phyloP scores from a whole-genome alignment of 108 stramenopile species.

The Skeletonema potamos region DNA sequence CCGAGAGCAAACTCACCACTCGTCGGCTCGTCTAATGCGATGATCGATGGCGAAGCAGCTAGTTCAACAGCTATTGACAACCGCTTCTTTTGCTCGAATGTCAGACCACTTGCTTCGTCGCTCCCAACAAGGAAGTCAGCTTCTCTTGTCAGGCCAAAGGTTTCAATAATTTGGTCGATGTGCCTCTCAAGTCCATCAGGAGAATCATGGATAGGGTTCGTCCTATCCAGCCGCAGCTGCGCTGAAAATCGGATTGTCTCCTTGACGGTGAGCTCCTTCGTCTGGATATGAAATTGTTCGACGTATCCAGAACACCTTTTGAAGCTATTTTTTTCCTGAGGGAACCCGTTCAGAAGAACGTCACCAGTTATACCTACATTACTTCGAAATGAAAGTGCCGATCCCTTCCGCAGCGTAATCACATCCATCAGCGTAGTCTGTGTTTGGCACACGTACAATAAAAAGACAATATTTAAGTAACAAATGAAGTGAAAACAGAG shows the following conservation, averaged over 20 bases:
- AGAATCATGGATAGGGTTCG: conserved; percentile 68
- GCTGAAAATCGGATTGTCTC: conserved; percentile 70
- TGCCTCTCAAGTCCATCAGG: conserved; percentile 55
- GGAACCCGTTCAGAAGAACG: conserved; percentile 53
- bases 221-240: conserved; percentile 48
- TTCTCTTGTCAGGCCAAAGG: conserved; percentile 64
- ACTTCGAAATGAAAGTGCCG: not conserved
- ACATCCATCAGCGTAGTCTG: conserved; percentile 51
- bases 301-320: conserved; percentile 77
- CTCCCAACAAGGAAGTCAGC: conserved; percentile 68
- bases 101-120: conserved; percentile 45
- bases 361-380: conserved; percentile 56
- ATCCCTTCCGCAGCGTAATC: conserved; percentile 52
- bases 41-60: conserved; percentile 47
- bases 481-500: no score
- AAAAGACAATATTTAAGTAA: not conserved
- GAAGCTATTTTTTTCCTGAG: conserved; percentile 51
- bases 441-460: not conserved
- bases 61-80: conserved; percentile 79
- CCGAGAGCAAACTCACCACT: not conserved
- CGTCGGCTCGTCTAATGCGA: conserved; percentile 40
- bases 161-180: conserved; percentile 67
- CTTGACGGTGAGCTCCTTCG: conserved; percentile 70
- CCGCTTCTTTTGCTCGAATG: conserved; percentile 76
- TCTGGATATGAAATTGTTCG: conserved; percentile 85